Evolutionary conservation across 768 basidiomycete genomes (phyloP), one percentile per base, ranked within the genome.

Genomic region (Xerocomellus intermedius): DNA sequence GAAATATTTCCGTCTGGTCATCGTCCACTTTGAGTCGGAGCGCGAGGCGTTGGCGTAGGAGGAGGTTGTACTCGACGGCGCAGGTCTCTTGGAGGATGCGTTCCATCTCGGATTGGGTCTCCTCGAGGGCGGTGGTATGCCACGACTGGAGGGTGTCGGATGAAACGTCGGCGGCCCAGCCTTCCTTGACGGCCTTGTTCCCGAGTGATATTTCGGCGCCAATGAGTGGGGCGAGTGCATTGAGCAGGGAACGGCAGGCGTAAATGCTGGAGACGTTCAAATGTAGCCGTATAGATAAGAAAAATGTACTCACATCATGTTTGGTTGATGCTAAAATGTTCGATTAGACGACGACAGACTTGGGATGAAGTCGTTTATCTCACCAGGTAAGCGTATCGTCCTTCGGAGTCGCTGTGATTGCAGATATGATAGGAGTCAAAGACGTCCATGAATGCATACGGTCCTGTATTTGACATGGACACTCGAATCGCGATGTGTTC

Each of bases 361-460:
- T 9, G 26, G 35, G 7, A 24, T 35, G 8, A 42, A 12, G 22
- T 53, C 33, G 9, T 48, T 24, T 21, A 35, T 52, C 73, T 45
- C 51, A 80, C 79, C 64, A 74, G 74, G 73, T 91, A 94, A 2
- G 89, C 79, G 62, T 94, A 94, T 42, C 91, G 79, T 16, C 89
- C 89, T 52, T 77, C 78, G 45, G 82, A 81, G 63, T 97, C 94
- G 2, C 83, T 83, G 69, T 95, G 93, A 62, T 95, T 98, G 75
- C 95, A 98, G 50, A 98, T 87, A 62, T 97, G 95, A 48, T 76
- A 73, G 0, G 83, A 68, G 60, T 96, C 87, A 62, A 89, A 98
- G 4, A 94, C 83, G 66, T 98, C 95, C 94, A 96, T 97, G 73
- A 93, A 95, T 0, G 92, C 90, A 60, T 88, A 97, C 30, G 94